Base-by-base conservation (phyloP, 768 basidiomycete species). In the Cystoderma amianthinum region DNA sequence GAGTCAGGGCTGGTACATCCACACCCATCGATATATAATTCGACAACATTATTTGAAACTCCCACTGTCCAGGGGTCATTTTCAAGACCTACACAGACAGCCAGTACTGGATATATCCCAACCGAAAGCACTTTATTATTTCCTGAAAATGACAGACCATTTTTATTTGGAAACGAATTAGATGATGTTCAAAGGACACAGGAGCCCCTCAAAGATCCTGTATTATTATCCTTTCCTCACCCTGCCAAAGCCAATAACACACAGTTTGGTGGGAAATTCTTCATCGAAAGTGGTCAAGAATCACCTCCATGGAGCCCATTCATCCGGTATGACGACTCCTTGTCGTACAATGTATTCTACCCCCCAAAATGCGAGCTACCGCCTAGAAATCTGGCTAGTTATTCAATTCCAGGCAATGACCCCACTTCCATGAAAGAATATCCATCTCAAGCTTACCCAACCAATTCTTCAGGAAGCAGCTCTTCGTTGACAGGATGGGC, bases 401-500 rank as follows among this genome's bases (percentile, higher is more conserved):
- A n/a, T 41, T 28, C 37, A 4, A 18, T 48, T 21, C 36, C 47
- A 4, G 28, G 50, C 25, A 7, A 7, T 28, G 35, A 15, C 32
- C 16, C 19, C 21, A 38, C 32, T 23, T 41, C 16, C 41, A 17
- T 52, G 54, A 28, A 28, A n/a, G 25, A 7, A 28, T 28, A 28
- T 28, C n/a, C 25, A 7, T 28, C 7, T 28, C 7, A 28, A 7
- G 7, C 25, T 33, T 42, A 50, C 28, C 51, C 59, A 38, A 35
- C 53, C 4, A 57, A 58, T 43, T 51, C 57, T 9, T 47, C 58
- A 13, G 52, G 51, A 21, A 56, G 56, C 35, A 60, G 48, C 42
- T 68, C 65, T n/a, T 72, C 71, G 4, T 58, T 72, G 39, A 71
- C 65, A 13, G 69, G 69, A 1, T 71, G 71, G 71, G 70, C 74